These are phyloP conservation scores for Globisporangium orthogonon DNA, from an alignment of 352 stramenopile genomes.

Conservation along the genomic window DNA sequence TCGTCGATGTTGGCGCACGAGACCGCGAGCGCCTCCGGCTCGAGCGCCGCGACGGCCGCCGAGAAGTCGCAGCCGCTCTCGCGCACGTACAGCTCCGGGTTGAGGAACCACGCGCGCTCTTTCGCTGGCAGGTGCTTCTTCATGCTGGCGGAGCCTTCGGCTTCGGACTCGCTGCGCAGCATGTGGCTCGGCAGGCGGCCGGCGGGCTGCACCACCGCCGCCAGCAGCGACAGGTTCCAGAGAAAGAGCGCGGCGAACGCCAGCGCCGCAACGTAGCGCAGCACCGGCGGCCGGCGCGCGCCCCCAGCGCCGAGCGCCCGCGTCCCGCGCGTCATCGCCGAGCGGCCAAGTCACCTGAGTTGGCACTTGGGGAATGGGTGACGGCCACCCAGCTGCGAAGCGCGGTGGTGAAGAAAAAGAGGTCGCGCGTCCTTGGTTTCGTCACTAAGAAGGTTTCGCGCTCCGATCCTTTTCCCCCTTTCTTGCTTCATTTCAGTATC, in stretches of 20 bases:
- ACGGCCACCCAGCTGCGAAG: too few relatives aligned
- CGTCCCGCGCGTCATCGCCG: constrained; percentile 13
- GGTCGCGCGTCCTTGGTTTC: too few relatives aligned
- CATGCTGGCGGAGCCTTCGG: too few relatives aligned
- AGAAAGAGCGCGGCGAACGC: constrained; percentile 34
- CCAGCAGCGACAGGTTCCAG: constrained; percentile 53
- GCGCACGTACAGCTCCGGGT: constrained; percentile 35
- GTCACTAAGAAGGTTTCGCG: too few relatives aligned
- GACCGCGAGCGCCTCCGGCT: constrained; percentile 51
- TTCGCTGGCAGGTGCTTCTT: too few relatives aligned
- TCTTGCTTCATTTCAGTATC: background rate
- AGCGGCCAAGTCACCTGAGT: too few relatives aligned
- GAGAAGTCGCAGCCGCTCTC: constrained; percentile 66
- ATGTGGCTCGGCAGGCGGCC: constrained; percentile 7
- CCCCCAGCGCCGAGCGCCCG: background rate
- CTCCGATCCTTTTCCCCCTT: background rate
- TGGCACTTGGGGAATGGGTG: too few relatives aligned
- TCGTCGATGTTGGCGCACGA: constrained; percentile 65
- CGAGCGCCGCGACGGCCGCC: constrained; percentile 40
- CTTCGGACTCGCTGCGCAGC: constrained; percentile 2
- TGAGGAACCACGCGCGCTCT: constrained; percentile 38
- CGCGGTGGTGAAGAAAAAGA: too few relatives aligned
- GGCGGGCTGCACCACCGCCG: constrained; percentile 16
- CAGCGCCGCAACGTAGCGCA: constrained; percentile 15
- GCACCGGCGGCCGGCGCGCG: too few relatives aligned